phyloP scores from a whole-genome alignment of 2,329 filamentous ascomycete species.

The Spiromastix sp. region DNA sequence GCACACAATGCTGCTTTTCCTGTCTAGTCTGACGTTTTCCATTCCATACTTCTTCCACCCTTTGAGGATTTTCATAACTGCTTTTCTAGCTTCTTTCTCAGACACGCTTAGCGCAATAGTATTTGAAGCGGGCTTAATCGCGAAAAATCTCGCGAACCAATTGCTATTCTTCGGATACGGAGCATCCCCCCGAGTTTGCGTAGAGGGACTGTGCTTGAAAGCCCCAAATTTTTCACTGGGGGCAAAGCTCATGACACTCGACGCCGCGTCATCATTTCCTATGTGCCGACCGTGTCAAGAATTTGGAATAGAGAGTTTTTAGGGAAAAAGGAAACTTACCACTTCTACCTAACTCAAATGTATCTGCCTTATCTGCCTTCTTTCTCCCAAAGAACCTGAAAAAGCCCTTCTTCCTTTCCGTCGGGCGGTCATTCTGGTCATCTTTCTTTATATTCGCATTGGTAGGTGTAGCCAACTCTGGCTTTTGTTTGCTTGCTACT shows the following conservation, averaged over 20 bases:
- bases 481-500: background rate
- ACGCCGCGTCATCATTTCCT: conserved; percentile 12
- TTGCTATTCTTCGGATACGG: conserved; percentile 43
- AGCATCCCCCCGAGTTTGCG: background rate
- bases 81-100: conserved; percentile 63
- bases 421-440: conserved; percentile 3
- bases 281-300: conserved; percentile 9
- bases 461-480: background rate
- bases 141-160: conserved; percentile 82
- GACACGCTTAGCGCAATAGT: conserved; percentile 66
- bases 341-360: conserved; percentile 21
- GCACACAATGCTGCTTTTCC: conserved; percentile 67
- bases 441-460: background rate
- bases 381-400: conserved; percentile 45
- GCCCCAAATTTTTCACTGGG: background rate
- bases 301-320: background rate
- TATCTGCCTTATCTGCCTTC: conserved; percentile 28
- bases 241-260: conserved; percentile 10
- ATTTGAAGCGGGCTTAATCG: conserved; percentile 71
- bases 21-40: conserved; percentile 66
- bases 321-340: conserved; percentile 23
- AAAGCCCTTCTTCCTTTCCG: conserved; percentile 26
- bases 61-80: conserved; percentile 62
- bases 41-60: conserved; percentile 81
- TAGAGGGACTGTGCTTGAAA: background rate